Evolutionary conservation across 306 rosid species (phyloP).

Genomic region (Astragalus glycyphyllos): DNA sequence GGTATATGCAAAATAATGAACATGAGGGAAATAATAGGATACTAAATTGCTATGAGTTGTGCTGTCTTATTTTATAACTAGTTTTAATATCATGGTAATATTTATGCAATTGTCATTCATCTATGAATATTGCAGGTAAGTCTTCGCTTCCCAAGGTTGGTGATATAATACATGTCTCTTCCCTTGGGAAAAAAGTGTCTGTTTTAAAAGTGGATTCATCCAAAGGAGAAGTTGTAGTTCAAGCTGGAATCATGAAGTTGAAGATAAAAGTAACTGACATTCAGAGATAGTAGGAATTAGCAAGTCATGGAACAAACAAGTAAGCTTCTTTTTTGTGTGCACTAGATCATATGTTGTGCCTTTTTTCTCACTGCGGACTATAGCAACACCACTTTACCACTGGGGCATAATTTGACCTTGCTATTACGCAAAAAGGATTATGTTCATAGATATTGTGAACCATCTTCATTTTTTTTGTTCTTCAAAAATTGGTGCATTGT

Average conservation of each 20-base stretch:
- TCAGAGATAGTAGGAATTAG: conserved; percentile 48
- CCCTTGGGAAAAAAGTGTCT: conserved; percentile 71
- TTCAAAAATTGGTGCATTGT: not conserved
- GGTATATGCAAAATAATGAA: conserved; percentile 55
- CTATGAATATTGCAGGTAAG: conserved; percentile 61
- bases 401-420: not conserved
- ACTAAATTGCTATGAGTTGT: conserved; percentile 14
- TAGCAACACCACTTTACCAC: conserved; percentile 21
- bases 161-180: conserved; percentile 67
- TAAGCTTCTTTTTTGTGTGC: conserved; percentile 23
- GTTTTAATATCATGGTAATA: not conserved
- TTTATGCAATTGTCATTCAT: conserved; percentile 32
- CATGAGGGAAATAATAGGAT: conserved; percentile 21
- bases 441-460: conserved; percentile 22
- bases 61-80: conserved; percentile 19
- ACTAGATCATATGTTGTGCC: conserved; percentile 3
- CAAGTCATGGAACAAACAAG: conserved; percentile 19
- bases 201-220: conserved; percentile 71
- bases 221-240: conserved; percentile 82
- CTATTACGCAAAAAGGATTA: not conserved
- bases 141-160: conserved; percentile 72
- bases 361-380: conserved; percentile 22
- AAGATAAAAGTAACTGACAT: conserved; percentile 72
- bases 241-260: conserved; percentile 85
- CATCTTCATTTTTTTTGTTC: not conserved